Evolutionary conservation across 2,329 filamentous ascomycete species (phyloP), one percentile per base, ranked within the genome.

Genomic region (Phyllosticta capitalensis): DNA sequence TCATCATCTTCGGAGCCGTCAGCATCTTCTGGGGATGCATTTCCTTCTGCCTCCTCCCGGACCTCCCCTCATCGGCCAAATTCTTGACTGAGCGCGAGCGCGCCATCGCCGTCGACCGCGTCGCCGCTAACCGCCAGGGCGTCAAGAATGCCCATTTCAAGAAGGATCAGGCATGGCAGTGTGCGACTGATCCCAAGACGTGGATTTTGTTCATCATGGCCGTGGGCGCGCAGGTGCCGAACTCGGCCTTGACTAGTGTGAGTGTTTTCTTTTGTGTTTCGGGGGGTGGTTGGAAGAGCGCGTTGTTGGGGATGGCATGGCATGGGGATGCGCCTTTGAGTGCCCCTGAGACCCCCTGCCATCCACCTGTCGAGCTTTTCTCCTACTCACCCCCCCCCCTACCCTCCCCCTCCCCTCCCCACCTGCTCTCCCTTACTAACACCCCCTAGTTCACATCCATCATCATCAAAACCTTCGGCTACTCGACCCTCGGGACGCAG

Each of bases 401-500:
- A 19, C 20, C 6, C 3, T 22, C 38, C 30, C 9, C 9, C 22
- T 21, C n/a, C 53, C 19, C 19, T n/a, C n/a, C 19, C 14, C 3
- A 12, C 20, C 14, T 17, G 30, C 30, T 38, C 30, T 14, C 10
- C 30, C 30, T 14, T 14, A 38, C 30, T 38, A 12, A 38, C 30
- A 14, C 14, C 1, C 21, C 19, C 19, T 58, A 75, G 67, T 79
- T 80, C 63, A 75, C 73, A 1, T 77, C 75, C 10, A 71, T 80
- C 19, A 78, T 80, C 56, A 74, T 81, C 56, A 69, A 70, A n/a
- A 76, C 76, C 88, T 74, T 97, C 89, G 20, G 89, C 89, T 66
- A 97, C 95, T 75, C 97, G 85, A 52, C 91, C 81, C 73, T 97
- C 88, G 2, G 94, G 94, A 55, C 94, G 83, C 80, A 83, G 61